A percentile compares a stretch with the other conserved stretches of the same genome.
phyloP scores from a whole-genome alignment of 306 rosid genomes.

The Cucurbita ficifolia region DNA sequence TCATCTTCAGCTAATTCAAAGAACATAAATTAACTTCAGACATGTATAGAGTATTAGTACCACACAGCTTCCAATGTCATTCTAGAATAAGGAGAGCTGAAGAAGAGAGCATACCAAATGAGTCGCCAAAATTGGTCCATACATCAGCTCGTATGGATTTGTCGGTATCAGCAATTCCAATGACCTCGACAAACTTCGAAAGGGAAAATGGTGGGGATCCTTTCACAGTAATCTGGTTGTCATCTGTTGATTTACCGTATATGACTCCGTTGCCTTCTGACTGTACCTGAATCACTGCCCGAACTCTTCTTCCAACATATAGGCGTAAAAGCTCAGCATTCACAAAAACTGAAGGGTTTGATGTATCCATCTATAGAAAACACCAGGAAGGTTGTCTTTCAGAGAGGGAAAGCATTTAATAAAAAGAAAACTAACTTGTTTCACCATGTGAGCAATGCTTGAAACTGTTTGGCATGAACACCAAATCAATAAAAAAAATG shows the following conservation, averaged over 20 bases:
- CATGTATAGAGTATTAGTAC: background rate
- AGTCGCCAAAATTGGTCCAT: slow-evolving; percentile 80
- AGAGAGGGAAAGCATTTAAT: background rate
- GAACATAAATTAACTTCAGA: background rate
- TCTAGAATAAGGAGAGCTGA: background rate
- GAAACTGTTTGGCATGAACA: background rate
- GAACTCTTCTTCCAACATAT: slow-evolving; percentile 57
- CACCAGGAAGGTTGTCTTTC: background rate
- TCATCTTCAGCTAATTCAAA: background rate
- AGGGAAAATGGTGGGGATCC: slow-evolving; percentile 42
- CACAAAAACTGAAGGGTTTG: slow-evolving; percentile 69
- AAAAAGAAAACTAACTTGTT: background rate
- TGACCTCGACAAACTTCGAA: slow-evolving; percentile 65
- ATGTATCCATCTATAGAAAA: slow-evolving; percentile 37
- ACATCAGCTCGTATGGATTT: slow-evolving; percentile 61
- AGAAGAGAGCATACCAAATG: slow-evolving; percentile 37
- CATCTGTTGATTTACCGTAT: slow-evolving; percentile 65
- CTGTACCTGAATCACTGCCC: slow-evolving; percentile 63
- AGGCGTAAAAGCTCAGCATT: slow-evolving; percentile 53
- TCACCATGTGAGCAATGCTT: background rate
- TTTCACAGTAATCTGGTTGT: slow-evolving; percentile 49
- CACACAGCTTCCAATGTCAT: background rate
- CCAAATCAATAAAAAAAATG: background rate
- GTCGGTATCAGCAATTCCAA: slow-evolving; percentile 73
- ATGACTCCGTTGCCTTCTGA: slow-evolving; percentile 35